Percentiles rank a stretch among this genome's conserved stretches.
Evolutionary conservation across 164 flowering plant species (phyloP).

Genomic region (Brasenia schreberi): DNA sequence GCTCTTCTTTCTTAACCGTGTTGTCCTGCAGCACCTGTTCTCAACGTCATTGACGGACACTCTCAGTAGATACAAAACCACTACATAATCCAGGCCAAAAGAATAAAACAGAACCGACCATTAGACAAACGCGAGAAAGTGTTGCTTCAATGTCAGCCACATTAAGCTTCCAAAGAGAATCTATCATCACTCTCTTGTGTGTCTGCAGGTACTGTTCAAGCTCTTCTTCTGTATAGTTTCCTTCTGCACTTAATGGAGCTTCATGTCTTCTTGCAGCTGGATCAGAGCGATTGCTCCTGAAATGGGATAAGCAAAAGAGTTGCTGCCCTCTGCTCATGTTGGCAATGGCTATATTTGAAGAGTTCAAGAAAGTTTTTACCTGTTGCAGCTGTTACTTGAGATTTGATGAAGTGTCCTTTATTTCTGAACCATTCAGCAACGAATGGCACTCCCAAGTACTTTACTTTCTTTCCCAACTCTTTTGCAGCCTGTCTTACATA

Average conservation of each 20-base stretch:
- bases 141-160: slow-evolving; percentile 98
- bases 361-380: slow-evolving; percentile 23
- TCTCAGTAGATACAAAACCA: background rate
- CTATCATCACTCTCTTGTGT: slow-evolving; percentile 81
- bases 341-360: too few species aligned
- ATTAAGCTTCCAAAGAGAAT: slow-evolving; percentile 97
- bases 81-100: background rate
- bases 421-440: slow-evolving; percentile 98
- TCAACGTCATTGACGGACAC: background rate
- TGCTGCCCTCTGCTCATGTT: background rate
- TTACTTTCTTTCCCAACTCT: slow-evolving; percentile 95
- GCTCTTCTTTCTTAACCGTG: slow-evolving; percentile 73
- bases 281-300: slow-evolving; percentile 83
- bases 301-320: background rate
- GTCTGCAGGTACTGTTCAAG: slow-evolving; percentile 80
- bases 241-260: slow-evolving; percentile 79
- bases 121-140: slow-evolving; percentile 88
- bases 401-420: slow-evolving; percentile 93
- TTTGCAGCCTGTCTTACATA: slow-evolving; percentile 91
- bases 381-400: slow-evolving; percentile 98
- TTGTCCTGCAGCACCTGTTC: slow-evolving; percentile 90
- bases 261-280: slow-evolving; percentile 96
- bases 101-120: slow-evolving; percentile 38
- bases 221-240: slow-evolving; percentile 85
- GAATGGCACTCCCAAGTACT: slow-evolving; percentile 89